Conservation (phyloP, 495 filamentous ascomycete species). For the Tuber microsphaerosporum region DNA sequence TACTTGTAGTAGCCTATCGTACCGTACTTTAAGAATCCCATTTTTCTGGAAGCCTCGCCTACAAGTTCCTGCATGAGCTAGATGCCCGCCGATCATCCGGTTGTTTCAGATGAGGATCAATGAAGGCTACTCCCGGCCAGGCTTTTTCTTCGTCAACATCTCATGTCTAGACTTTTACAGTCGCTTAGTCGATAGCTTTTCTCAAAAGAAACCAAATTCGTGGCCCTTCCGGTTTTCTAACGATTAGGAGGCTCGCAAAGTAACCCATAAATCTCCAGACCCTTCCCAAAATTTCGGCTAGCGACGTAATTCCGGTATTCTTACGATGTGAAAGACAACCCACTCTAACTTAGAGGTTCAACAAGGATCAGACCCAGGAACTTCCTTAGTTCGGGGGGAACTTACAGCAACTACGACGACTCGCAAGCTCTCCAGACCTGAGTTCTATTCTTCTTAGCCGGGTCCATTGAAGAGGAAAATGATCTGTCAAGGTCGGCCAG, state of each 20-base stretch:
- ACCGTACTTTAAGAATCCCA: background rate
- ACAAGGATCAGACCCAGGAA: background rate
- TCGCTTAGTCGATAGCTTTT: background rate
- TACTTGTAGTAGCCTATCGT: no score
- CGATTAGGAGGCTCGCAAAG: background rate
- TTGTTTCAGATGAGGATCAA: background rate
- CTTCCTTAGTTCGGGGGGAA: background rate
- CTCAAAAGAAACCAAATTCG: background rate
- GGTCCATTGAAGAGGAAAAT: background rate
- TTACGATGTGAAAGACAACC: background rate
- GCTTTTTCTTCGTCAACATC: background rate
- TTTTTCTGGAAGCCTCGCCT: background rate
- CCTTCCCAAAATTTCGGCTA: background rate
- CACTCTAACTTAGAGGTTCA: background rate
- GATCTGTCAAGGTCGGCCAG: conserved; percentile 6
- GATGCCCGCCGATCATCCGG: background rate
- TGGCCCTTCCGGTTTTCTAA: background rate
- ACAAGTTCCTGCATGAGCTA: background rate
- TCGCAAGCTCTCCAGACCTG: background rate
- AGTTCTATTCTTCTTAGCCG: conserved; percentile 9
- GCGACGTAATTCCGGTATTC: background rate
- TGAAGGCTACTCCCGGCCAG: background rate
- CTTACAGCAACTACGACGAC: background rate
- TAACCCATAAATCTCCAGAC: background rate
- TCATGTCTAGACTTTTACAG: background rate